phyloP scores from a whole-genome alignment of 2,329 filamentous ascomycete genomes.

The Zasmidium angulare region DNA sequence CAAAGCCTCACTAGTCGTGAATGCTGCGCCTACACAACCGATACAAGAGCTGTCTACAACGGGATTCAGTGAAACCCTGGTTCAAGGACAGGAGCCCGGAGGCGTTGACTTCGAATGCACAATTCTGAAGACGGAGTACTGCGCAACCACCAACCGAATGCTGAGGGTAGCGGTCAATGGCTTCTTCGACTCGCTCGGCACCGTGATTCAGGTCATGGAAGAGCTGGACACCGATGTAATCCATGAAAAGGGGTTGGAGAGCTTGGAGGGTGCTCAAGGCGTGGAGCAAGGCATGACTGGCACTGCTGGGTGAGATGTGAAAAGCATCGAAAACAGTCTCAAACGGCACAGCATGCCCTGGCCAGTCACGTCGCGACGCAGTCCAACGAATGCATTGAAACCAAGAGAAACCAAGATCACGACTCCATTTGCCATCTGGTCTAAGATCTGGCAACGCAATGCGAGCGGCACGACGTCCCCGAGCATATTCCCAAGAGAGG shows the following conservation, averaged over 20 bases:
- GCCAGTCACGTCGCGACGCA: no score
- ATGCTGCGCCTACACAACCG: constrained; percentile 15
- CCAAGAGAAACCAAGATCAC: no score
- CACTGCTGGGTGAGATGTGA: constrained; percentile 21
- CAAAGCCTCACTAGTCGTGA: constrained; percentile 23
- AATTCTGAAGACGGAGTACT: constrained; percentile 73
- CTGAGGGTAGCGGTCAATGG: constrained; percentile 92
- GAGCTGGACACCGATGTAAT: constrained; percentile 85
- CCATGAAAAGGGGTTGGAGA: constrained; percentile 45
- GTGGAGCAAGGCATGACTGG: constrained; percentile 40
- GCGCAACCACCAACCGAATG: constrained; percentile 93
- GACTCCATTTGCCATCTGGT: no score
- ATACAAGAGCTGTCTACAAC: constrained; percentile 8
- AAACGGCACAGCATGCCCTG: no score
- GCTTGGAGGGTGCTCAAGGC: constrained; percentile 41
- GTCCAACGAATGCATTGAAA: no score
- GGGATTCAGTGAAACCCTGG: not conserved
- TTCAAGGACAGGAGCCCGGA: constrained; percentile 21
- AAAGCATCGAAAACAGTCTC: no score
- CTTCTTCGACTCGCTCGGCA: constrained; percentile 85
- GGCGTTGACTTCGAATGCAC: constrained; percentile 39
- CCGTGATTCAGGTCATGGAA: constrained; percentile 86
- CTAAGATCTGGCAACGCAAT: no score
- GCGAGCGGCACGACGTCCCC: no score
- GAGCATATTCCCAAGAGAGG: no score